A percentile compares a stretch with the other conserved stretches of the same genome.
Evolutionary conservation across 257 asterid genomes (phyloP).

Genomic region (Solanum virginianum): DNA sequence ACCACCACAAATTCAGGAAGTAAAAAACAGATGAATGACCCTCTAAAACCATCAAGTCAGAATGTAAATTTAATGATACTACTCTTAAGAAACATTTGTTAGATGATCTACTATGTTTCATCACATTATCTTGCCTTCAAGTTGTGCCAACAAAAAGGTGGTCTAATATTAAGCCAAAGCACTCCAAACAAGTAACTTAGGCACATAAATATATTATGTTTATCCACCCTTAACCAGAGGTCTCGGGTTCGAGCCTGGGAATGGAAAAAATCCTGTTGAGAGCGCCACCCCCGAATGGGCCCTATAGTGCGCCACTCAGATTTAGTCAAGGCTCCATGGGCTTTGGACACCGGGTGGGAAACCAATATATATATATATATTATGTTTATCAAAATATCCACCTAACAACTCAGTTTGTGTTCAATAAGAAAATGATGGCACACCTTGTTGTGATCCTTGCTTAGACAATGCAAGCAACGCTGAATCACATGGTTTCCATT

Average conservation of each 20-base stretch:
- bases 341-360: too few relatives aligned
- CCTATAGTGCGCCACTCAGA: too few relatives aligned
- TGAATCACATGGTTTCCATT: conserved; percentile 38
- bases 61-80: neutral
- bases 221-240: neutral
- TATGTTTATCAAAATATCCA: neutral
- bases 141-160: neutral
- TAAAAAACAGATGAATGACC: neutral
- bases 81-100: neutral
- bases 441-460: conserved; percentile 28
- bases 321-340: too few relatives aligned
- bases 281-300: too few relatives aligned
- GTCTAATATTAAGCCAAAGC: neutral
- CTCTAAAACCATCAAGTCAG: neutral
- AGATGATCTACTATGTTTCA: neutral
- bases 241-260: too few relatives aligned
- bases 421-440: neutral
- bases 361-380: too few relatives aligned
- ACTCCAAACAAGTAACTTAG: neutral
- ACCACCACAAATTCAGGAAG: neutral
- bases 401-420: neutral
- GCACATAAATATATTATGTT: neutral
- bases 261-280: too few relatives aligned
- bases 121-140: neutral
- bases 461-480: conserved; percentile 25